Conservation (phyloP, 345 rosid genomes). For the Garcia nutans region DNA sequence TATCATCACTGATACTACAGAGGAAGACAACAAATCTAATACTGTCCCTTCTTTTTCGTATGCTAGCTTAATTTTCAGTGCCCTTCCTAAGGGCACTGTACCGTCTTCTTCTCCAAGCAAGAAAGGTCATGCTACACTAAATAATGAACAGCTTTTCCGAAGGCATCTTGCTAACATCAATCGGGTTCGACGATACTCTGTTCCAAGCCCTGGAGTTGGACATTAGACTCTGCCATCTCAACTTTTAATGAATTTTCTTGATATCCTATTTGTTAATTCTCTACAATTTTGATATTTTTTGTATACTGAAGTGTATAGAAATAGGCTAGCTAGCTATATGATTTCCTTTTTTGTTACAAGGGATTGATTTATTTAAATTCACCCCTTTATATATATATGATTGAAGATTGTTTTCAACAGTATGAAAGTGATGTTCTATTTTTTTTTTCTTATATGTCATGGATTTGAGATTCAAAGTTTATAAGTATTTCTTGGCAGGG, state of each 20-base stretch:
- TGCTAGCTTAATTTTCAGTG: constrained; percentile 41
- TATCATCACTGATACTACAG: neutral
- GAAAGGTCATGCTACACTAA: constrained; percentile 54
- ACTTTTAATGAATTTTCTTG: neutral
- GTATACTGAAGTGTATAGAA: constrained; percentile 4
- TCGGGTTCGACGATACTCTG: constrained; percentile 58
- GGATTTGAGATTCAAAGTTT: no score
- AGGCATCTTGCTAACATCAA: constrained; percentile 60
- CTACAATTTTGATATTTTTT: neutral
- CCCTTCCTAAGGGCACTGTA: constrained; percentile 61
- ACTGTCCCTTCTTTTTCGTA: constrained; percentile 20
- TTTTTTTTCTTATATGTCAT: neutral
- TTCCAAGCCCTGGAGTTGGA: constrained; percentile 90
- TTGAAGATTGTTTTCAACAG: neutral
- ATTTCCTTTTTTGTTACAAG: neutral
- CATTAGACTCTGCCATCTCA: constrained; percentile 28
- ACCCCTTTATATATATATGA: constrained; percentile 8
- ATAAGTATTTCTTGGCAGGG: neutral
- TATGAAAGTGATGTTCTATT: neutral
- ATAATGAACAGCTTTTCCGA: constrained; percentile 45
- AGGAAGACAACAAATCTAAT: neutral
- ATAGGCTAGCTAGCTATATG: neutral
- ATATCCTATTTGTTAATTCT: neutral
- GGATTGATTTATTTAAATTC: constrained; percentile 6
- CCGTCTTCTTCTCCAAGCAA: constrained; percentile 65